Base-by-base conservation (phyloP, 495 filamentous ascomycete genomes). In the Talaromyces stipitatus region DNA sequence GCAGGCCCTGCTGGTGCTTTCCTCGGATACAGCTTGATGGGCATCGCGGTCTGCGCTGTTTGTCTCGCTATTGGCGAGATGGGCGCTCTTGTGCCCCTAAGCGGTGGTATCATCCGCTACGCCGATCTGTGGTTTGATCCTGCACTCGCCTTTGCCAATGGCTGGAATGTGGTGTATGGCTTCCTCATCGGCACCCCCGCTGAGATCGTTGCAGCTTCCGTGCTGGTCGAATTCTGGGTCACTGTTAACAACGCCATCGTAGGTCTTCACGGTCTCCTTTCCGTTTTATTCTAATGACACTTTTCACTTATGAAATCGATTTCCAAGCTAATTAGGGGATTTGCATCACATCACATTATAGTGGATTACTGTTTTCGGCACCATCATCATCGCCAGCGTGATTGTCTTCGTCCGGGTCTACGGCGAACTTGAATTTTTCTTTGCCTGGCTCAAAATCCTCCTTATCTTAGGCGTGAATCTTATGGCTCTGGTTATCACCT, bases 1-100 rank as follows among this genome's bases (percentile, higher is more conserved):
- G 80, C 78, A 56, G 85, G 85, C 2, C 88, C 88, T 29, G 82
- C 71, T 8, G 77, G 84, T 11, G 62, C 64, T 3, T 63, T 71
- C 50, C 54, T 71, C 18, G 67, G 60, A 9, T 72, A 72, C 43
- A 47, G 58, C 2, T 45, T 68, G 9, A 61, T 66, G 20, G 67
- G 69, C 12, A 45, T 65, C 29, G 43, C 57, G 3, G 58, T 62
- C 3, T 43, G 54, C 12, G 54, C 56, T 50, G 66, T 71, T 8
- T 50, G 62, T 2, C 61, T 64, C 30, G 58, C 57, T 20, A 53
- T 63, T 45, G 69, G 63, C 36, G 69, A 69, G 50, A 61, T 69
- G 51, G 52, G 58, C 9, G 59, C 69, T 22, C 58, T 68, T 2
- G 56, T 61, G n/a, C 67, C 67, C 27, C 62, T 66, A 29, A 67